A percentile compares a stretch with the other conserved stretches of the same genome.
Evolutionary conservation across 345 rosid species (phyloP).

Genomic region (Populus pruinosa): DNA sequence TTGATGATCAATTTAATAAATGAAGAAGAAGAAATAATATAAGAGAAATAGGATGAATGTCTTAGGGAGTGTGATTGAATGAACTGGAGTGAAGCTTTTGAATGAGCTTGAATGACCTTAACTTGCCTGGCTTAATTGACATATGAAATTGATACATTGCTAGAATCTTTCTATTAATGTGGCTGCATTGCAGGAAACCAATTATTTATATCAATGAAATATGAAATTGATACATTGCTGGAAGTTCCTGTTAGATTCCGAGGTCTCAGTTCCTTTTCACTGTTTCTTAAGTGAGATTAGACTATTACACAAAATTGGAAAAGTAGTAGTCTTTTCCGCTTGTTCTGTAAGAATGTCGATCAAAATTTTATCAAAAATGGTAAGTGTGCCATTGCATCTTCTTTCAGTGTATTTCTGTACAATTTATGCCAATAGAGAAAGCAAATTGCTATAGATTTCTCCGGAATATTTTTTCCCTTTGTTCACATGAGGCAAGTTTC

Average conservation of each 20-base stretch:
- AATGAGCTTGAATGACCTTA: no score
- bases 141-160: no score
- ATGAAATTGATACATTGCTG: not conserved
- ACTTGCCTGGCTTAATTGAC: no score
- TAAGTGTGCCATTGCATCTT: not conserved
- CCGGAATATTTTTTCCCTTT: not conserved
- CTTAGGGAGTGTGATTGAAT: no score
- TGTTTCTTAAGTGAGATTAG: not conserved
- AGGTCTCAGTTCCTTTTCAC: not conserved
- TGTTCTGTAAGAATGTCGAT: not conserved
- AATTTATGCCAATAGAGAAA: slow-evolving; percentile 21
- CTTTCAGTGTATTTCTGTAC: slow-evolving; percentile 34
- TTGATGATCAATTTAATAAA: no score
- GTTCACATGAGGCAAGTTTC: slow-evolving; percentile 11
- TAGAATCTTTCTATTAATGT: not conserved
- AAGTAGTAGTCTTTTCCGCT: not conserved
- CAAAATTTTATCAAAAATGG: slow-evolving; percentile 22
- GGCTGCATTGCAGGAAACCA: not conserved
- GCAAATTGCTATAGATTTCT: slow-evolving; percentile 22
- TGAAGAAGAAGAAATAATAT: no score
- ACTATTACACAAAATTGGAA: not conserved
- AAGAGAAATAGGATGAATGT: no score
- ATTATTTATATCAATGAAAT: not conserved
- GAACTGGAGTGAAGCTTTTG: no score
- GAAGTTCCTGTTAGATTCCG: not conserved